Evolutionary conservation across 768 basidiomycete species (phyloP).

Genomic region (Fibroporia radiculosa): DNA sequence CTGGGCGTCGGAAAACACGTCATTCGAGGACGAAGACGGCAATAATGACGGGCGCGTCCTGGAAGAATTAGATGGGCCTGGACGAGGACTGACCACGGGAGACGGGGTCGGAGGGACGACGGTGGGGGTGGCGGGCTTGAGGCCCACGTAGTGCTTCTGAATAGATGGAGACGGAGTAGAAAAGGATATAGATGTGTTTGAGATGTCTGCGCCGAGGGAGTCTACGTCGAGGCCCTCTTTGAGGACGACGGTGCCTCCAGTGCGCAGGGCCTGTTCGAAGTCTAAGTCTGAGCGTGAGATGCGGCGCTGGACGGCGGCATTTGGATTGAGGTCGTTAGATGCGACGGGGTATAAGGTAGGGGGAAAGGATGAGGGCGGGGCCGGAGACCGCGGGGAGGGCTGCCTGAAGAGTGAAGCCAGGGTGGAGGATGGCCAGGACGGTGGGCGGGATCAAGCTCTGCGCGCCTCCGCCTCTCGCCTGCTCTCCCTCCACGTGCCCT

Average conservation of each 20-base stretch:
- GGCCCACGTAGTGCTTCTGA: conserved; percentile 27
- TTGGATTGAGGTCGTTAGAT: conserved; percentile 39
- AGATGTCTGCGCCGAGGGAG: conserved; percentile 46
- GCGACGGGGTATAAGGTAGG: conserved; percentile 49
- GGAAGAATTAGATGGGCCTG: conserved; percentile 25
- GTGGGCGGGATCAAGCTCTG: too few relatives aligned
- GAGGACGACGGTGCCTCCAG: conserved; percentile 59
- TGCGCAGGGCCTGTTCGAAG: conserved; percentile 70
- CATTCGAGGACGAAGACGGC: conserved; percentile 39
- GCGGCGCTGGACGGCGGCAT: conserved; percentile 33
- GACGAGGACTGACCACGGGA: conserved; percentile 23
- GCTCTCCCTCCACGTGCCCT: too few relatives aligned
- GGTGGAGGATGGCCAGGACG: too few relatives aligned
- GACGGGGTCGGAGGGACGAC: conserved; percentile 67
- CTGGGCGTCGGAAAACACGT: conserved; percentile 58
- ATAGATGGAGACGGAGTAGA: conserved; percentile 34
- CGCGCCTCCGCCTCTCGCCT: too few relatives aligned
- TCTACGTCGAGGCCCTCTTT: conserved; percentile 67
- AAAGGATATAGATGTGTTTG: conserved; percentile 33
- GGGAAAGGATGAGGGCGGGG: conserved; percentile 40
- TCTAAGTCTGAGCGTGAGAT: conserved; percentile 71
- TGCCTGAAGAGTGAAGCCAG: conserved; percentile 64
- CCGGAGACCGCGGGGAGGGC: conserved; percentile 34
- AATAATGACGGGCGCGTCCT: conserved; percentile 20
- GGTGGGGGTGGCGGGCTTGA: conserved; percentile 51